Percentiles rank a stretch among this genome's conserved stretches.
Evolutionary conservation across 192 early-diverging fungal species (phyloP).

Genomic region (Coemansia sp.): DNA sequence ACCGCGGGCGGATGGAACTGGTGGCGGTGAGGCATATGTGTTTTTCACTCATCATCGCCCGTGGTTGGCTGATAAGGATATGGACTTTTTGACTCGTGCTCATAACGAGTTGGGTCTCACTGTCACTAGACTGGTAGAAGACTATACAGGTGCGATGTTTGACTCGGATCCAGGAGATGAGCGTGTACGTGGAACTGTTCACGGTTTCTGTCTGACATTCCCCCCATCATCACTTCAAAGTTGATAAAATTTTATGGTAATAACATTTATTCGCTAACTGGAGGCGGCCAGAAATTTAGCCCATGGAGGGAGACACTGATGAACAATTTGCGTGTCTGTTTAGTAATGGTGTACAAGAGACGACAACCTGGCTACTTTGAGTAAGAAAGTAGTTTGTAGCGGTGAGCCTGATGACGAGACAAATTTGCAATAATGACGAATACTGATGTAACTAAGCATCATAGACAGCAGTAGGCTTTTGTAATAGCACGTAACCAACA

Average conservation of each 20-base stretch:
- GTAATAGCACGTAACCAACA: no score
- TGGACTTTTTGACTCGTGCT: conserved; percentile 83
- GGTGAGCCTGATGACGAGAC: no score
- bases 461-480: no score
- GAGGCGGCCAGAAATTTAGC: neutral
- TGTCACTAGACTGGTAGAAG: conserved; percentile 68
- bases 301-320: neutral
- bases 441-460: no score
- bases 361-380: no score
- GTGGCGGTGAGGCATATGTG: conserved; percentile 66
- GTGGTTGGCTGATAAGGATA: conserved; percentile 74
- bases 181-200: conserved; percentile 77
- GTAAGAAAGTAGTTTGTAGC: no score
- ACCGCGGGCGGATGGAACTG: conserved; percentile 14
- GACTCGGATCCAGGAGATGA: conserved; percentile 83
- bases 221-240: neutral
- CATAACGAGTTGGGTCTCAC: conserved; percentile 67
- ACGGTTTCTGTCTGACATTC: conserved; percentile 68
- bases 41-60: conserved; percentile 90
- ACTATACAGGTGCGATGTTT: conserved; percentile 85
- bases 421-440: no score
- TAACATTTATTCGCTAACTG: neutral
- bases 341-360: no score
- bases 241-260: neutral
- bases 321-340: no score